Evolutionary conservation across 2,329 filamentous ascomycete genomes (phyloP).

Genomic region (Nemania sp.): DNA sequence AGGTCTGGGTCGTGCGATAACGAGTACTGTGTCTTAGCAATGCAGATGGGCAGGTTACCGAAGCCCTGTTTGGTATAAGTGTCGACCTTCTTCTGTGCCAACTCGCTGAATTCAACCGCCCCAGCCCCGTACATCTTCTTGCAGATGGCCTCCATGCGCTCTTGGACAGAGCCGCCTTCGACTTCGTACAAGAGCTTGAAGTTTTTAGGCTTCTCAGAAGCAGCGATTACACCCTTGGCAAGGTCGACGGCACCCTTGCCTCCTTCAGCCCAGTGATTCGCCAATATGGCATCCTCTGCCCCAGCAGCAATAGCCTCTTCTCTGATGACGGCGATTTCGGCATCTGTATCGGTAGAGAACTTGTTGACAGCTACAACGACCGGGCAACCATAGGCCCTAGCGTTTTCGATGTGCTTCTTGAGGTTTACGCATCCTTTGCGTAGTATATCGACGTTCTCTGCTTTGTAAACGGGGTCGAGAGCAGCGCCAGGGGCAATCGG

Average conservation of each 20-base stretch:
- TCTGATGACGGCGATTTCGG: slow-evolving; percentile 84
- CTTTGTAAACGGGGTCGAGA: slow-evolving; percentile 84
- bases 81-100: slow-evolving; percentile 95
- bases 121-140: slow-evolving; percentile 93
- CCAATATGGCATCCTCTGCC: slow-evolving; percentile 88
- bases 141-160: slow-evolving; percentile 88
- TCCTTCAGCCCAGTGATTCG: slow-evolving; percentile 97
- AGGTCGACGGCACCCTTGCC: slow-evolving; percentile 88
- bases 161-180: slow-evolving; percentile 73
- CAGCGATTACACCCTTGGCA: slow-evolving; percentile 81
- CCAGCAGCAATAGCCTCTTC: slow-evolving; percentile 91
- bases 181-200: slow-evolving; percentile 86
- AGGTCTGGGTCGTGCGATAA: slow-evolving; percentile 89
- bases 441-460: slow-evolving; percentile 91
- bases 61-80: slow-evolving; percentile 92
- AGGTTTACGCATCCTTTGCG: slow-evolving; percentile 91
- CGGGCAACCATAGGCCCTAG: slow-evolving; percentile 84
- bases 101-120: slow-evolving; percentile 87
- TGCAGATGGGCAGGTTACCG: slow-evolving; percentile 89
- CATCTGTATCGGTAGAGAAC: slow-evolving; percentile 90
- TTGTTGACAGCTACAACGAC: slow-evolving; percentile 98
- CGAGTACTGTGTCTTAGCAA: slow-evolving; percentile 98
- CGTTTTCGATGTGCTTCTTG: slow-evolving; percentile 92
- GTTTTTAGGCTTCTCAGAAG: slow-evolving; percentile 80
- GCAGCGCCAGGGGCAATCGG: slow-evolving; percentile 85